Evolutionary conservation across 2,329 filamentous ascomycete genomes (phyloP).

Genomic region (Simplicillium sp.): DNA sequence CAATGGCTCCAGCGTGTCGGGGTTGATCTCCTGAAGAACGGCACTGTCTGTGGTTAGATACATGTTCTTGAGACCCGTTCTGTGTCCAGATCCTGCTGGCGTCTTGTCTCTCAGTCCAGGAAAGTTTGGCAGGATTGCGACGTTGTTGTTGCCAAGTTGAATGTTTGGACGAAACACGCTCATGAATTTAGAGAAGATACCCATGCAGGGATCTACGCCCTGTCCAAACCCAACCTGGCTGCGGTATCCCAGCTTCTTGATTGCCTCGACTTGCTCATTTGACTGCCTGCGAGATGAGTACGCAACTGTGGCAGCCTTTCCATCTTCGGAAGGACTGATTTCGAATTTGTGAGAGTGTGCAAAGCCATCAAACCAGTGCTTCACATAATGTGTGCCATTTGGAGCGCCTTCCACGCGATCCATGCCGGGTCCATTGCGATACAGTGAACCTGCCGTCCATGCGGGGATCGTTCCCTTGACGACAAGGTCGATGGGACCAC

Average conservation of each 20-base stretch:
- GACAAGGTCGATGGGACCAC: slow-evolving; percentile 51
- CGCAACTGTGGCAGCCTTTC: slow-evolving; percentile 32
- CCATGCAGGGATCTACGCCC: slow-evolving; percentile 63
- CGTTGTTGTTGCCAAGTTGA: slow-evolving; percentile 43
- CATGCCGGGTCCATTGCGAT: slow-evolving; percentile 64
- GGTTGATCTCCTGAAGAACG: slow-evolving; percentile 52
- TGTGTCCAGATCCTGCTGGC: slow-evolving; percentile 19
- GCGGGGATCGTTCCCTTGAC: slow-evolving; percentile 59
- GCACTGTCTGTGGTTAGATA: slow-evolving; percentile 48
- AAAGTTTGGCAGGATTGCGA: slow-evolving; percentile 56
- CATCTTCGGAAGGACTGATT: slow-evolving; percentile 24
- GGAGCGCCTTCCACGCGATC: slow-evolving; percentile 49
- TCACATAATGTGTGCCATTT: slow-evolving; percentile 49
- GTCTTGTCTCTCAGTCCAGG: slow-evolving; percentile 38
- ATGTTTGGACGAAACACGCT: slow-evolving; percentile 37
- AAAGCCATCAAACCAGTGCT: slow-evolving; percentile 78
- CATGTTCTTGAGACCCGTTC: slow-evolving; percentile 33
- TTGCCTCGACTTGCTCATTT: slow-evolving; percentile 50
- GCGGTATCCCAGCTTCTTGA: slow-evolving; percentile 49
- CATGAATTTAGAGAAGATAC: slow-evolving; percentile 64
- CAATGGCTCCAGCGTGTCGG: slow-evolving; percentile 62
- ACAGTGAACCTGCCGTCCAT: slow-evolving; percentile 64
- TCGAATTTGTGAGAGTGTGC: slow-evolving; percentile 64
- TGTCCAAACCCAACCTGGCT: slow-evolving; percentile 58
- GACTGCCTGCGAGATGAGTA: slow-evolving; percentile 66